Base-by-base conservation (phyloP, 345 rosid species). In the Kandelia obovata region DNA sequence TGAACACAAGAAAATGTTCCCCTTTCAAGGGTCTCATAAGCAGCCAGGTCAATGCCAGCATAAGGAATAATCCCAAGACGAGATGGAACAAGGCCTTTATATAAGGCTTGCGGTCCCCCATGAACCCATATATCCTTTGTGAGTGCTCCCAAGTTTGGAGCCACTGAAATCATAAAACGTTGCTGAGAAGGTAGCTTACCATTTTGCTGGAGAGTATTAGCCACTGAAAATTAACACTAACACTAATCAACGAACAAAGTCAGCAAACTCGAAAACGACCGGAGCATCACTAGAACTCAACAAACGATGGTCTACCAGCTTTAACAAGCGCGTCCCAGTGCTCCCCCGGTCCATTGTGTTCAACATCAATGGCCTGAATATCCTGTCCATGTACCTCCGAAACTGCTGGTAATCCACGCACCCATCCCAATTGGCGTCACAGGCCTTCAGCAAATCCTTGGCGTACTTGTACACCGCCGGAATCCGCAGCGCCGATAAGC, bases 1-100 rank as follows among this genome's bases (percentile, higher is more conserved):
- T 57, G n/a, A 63, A 61, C 28, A 67, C 51, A 25, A 65, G 7
- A 70, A 58, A 61, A 66, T 7, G 7, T 76, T 91, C 97, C 98
- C 5, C 75, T 66, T 49, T 93, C 94, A 60, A 91, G 76, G 39
- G 81, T 91, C 82, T 93, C 98, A 58, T 93, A 93, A 17, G 92
- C 94, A 71, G 96, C 89, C 70, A 93, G 98, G 66, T 93, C 98
- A 49, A 93, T 93, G 70, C 97, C 98, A 9, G 98, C 96, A 79
- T 89, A 93, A 70, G 97, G 98, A 17, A 93, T 84, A 32, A 93
- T 93, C 69, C 98, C 98, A 34, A 91, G 81, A 78, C 89, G 84
- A 69, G 97, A 93, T 26, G 95, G 95, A 66, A 92, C 84, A 64
- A 89, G 89, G 53, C 98, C 98, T 79, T 82, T 87, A 73, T 83